phyloP scores from a whole-genome alignment of 2,329 filamentous ascomycete genomes.

The Elsinoe necatrix region DNA sequence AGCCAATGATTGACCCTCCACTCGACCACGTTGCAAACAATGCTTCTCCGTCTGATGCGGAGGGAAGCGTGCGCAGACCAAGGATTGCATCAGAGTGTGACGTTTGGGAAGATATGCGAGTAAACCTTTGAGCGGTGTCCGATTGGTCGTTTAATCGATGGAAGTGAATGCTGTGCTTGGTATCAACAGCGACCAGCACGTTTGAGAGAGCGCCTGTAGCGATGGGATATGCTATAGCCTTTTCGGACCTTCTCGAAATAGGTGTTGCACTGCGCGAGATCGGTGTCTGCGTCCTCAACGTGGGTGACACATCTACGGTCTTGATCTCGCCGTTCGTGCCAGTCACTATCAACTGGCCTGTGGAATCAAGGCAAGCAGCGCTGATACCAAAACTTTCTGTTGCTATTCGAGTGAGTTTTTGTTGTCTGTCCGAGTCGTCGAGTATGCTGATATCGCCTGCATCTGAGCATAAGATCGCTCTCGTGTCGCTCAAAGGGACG shows the following conservation, averaged over 20 bases:
- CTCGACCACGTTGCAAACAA: conserved; percentile 86
- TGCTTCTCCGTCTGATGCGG: conserved; percentile 53
- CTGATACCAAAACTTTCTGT: conserved; percentile 59
- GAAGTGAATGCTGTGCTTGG: conserved; percentile 60
- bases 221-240: conserved; percentile 11
- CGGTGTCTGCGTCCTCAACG: background rate
- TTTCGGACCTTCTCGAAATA: background rate
- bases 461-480: conserved; percentile 78
- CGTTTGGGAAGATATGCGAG: conserved; percentile 20
- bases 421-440: conserved; percentile 64
- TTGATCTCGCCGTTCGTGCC: conserved; percentile 52
- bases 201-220: conserved; percentile 18
- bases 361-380: conserved; percentile 54
- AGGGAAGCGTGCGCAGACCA: conserved; percentile 60
- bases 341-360: conserved; percentile 57
- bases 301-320: conserved; percentile 5
- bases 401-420: conserved; percentile 59
- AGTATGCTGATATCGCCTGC: conserved; percentile 82
- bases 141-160: background rate
- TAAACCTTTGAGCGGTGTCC: background rate
- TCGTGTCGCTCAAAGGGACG: conserved; percentile 60
- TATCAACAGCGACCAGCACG: conserved; percentile 52
- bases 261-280: conserved; percentile 2
- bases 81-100: conserved; percentile 54
- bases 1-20: conserved; percentile 72